Evolutionary conservation across 1,139 yeast genomes (phyloP).

Genomic region (Blastobotrys buckinghamii): DNA sequence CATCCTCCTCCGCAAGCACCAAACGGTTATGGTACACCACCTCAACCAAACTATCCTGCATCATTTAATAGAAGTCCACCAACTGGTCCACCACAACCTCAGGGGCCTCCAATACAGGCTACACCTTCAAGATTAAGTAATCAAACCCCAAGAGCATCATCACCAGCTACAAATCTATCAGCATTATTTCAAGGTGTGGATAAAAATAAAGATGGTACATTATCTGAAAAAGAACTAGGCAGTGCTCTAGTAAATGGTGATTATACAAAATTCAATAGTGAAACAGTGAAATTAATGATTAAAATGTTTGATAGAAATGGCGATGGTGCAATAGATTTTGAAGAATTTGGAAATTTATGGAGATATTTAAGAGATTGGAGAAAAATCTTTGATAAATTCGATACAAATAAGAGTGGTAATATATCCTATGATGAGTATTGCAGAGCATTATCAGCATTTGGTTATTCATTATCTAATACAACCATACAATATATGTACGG

Average conservation of each 20-base stretch:
- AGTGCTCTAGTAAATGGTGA: constrained; percentile 56
- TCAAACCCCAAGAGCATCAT: constrained; percentile 7
- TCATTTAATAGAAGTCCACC: neutral
- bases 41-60: constrained; percentile 9
- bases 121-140: neutral
- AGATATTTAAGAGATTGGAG: constrained; percentile 68
- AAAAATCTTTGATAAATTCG: constrained; percentile 59
- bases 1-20: constrained; percentile 7
- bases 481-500: constrained; percentile 58
- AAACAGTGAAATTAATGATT: constrained; percentile 61
- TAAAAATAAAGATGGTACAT: constrained; percentile 38
- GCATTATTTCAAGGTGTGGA: constrained; percentile 28
- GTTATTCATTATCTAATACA: constrained; percentile 59
- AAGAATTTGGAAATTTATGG: constrained; percentile 69
- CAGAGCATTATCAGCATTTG: constrained; percentile 62
- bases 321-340: constrained; percentile 48
- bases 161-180: constrained; percentile 24
- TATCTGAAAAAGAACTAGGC: constrained; percentile 55
- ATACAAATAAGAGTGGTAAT: constrained; percentile 53
- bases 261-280: constrained; percentile 55
- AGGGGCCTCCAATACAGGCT: neutral
- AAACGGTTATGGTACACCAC: neutral
- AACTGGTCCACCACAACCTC: constrained; percentile 6
- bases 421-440: constrained; percentile 65
- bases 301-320: constrained; percentile 53